A percentile compares a stretch with the other conserved stretches of the same genome.
These are phyloP conservation scores for Phlebiopsis flavidoalba DNA, from an alignment of 768 basidiomycete genomes.

Conservation along the genomic window DNA sequence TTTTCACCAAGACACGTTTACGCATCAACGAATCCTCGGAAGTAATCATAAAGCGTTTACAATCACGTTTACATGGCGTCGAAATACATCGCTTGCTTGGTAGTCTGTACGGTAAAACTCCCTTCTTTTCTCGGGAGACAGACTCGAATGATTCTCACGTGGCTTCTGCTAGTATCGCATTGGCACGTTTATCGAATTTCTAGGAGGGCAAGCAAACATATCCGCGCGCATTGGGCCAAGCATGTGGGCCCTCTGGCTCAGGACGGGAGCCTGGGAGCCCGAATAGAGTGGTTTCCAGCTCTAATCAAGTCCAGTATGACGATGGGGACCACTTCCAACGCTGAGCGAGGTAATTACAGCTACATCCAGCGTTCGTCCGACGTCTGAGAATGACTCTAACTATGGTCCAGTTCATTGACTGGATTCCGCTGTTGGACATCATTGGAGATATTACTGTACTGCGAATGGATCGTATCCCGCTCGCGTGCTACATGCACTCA, in stretches of 20 bases:
- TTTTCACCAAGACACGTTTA: neutral
- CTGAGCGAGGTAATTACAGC: conserved; percentile 6
- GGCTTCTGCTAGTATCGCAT: too few relatives aligned
- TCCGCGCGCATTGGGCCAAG: conserved; percentile 27
- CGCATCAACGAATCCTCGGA: too few relatives aligned
- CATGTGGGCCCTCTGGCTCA: conserved; percentile 17
- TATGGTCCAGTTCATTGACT: neutral
- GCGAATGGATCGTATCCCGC: neutral
- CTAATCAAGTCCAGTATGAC: conserved; percentile 13
- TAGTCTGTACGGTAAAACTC: too few relatives aligned
- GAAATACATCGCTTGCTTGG: conserved; percentile 39
- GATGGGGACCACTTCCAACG: conserved; percentile 8
- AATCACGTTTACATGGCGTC: conserved; percentile 34
- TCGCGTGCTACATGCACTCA: conserved; percentile 5
- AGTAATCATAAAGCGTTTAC: conserved; percentile 22
- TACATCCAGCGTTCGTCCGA: neutral
- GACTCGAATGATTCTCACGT: too few relatives aligned
- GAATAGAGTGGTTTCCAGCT: conserved; percentile 25
- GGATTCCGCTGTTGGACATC: neutral
- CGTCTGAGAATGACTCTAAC: neutral
- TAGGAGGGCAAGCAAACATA: neutral
- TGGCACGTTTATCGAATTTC: conserved; percentile 19
- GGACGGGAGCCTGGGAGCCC: conserved; percentile 24
- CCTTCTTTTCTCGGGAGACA: too few relatives aligned
- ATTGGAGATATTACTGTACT: neutral